Conservation (phyloP, 2,329 filamentous ascomycete genomes). For the Aspergillus pseudoterreus region DNA sequence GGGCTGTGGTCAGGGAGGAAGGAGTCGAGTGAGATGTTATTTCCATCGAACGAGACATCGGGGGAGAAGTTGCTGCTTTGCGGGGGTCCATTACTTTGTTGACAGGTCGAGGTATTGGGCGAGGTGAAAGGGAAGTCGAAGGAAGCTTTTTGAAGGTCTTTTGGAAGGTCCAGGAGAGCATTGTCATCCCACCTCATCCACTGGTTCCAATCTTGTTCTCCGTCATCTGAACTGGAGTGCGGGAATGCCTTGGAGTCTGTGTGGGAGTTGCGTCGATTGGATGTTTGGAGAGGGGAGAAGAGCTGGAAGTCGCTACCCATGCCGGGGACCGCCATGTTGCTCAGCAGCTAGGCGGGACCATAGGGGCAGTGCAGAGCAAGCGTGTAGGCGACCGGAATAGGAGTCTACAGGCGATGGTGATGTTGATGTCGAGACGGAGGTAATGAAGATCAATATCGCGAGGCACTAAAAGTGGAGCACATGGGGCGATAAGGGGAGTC, state of each 20-base stretch:
- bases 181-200: constrained; percentile 46
- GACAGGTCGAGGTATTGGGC: constrained; percentile 21
- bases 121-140: constrained; percentile 25
- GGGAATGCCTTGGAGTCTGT: constrained; percentile 16
- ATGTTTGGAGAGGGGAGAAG: constrained; percentile 24
- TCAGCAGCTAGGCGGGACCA: constrained; percentile 16
- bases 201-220: constrained; percentile 41
- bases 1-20: constrained; percentile 10
- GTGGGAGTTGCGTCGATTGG: constrained; percentile 17
- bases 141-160: constrained; percentile 23
- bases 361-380: constrained; percentile 5
- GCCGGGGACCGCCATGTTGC: constrained; percentile 19
- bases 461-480: too few relatives aligned
- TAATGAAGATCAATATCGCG: too few relatives aligned
- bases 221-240: constrained; percentile 22
- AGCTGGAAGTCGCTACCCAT: constrained; percentile 34
- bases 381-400: not conserved
- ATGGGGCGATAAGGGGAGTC: too few relatives aligned
- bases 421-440: too few relatives aligned
- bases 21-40: constrained; percentile 23
- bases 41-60: constrained; percentile 27
- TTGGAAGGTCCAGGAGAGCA: constrained; percentile 24
- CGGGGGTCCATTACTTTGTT: constrained; percentile 17
- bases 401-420: not conserved
- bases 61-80: constrained; percentile 26